Evolutionary conservation across 1,284 basidiomycete species (phyloP), one percentile per base, ranked within the genome.

Genomic region (Irpex lacteus): DNA sequence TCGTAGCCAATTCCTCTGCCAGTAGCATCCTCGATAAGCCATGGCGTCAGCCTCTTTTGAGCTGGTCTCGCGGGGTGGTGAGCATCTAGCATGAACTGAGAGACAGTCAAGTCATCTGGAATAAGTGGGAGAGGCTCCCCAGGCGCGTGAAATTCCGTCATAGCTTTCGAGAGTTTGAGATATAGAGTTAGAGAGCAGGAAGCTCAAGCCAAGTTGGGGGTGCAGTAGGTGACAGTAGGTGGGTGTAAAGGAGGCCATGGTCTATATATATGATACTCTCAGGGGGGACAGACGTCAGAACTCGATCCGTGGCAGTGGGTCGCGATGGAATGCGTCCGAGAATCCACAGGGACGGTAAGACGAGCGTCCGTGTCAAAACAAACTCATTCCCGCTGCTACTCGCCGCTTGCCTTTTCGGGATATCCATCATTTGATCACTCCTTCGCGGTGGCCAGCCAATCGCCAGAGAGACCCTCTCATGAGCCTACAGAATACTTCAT

Each of bases 41-140:
- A 71, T 2, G 71, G 67, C 47, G 65, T 64, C 0, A 61, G 32
- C 54, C 58, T 21, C 59, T 53, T 54, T 60, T 65, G 59, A 5
- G 61, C 60, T 1, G 89, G 88, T 40, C 83, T 79, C 18, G 75
- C 65, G 1, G 85, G 80, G 58, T 86, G 82, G 36, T 81, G 71
- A 6, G 74, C 73, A 68, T 89, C 86, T 34, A 93, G 80, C 54
- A 92, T 80, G 73, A 94, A 93, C 75, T 94, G 92, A 2, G 86
- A 82, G 21, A 93, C 80, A 9, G 88, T 88, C 60, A 92, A 75
- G 75, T 92, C 77, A 71, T 91, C 88, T 9, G 91, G 91, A 65
- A 91, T 85, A 64, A 71, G 68, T 13, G 82, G 81, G 26, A 86
- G 73, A 52, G 80, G 72, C 55, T 68, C 71, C 13, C 74, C 68